Base-by-base conservation (phyloP, 306 rosid species). In the Quercus gilva region DNA sequence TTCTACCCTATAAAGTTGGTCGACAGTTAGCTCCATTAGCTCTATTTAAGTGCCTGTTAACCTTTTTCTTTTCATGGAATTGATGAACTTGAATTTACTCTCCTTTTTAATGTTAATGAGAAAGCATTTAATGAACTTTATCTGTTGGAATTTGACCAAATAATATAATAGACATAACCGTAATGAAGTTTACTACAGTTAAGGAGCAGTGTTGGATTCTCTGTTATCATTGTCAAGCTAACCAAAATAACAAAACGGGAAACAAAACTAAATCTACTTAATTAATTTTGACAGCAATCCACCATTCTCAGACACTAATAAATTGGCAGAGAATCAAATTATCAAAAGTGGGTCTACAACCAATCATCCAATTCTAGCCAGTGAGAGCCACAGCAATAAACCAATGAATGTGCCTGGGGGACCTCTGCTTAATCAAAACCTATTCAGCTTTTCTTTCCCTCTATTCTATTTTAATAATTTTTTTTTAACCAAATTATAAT, bases 361-460 rank as follows among this genome's bases (percentile, higher is more conserved):
- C 63, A 73, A 81, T 69, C 79, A 87, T 82, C 86, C 80, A 69
- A 74, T 53, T 72, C 79, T 60, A 84, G 82, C 79, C 75, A 53
- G 80, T 78, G 89, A 86, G 85, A 70, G 67, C 89, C 89, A 76
- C 90, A 56, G 19, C 74, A 28, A 77, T 81, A 81, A 81, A 81
- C 87, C 85, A 79, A 72, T 71, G 76, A 29, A 83, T 82, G 85
- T 88, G 87, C 86, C 73, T 68, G 83, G 89, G 90, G 90, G 90
- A 85, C 88, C 91, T 80, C 79, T 64, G 5, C 70, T 68, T 69
- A 76, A 58, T 41, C 8, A 68, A 68, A 23, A 10, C 37, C 29
- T 59, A 60, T 49, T 11, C 56, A 19, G 35, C 19, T 55, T 55
- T 29, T 29, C 3, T 76, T 64, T 23, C 49, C 69, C 56, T 57